Base-by-base conservation (phyloP, 805 yeast genomes). In the Candida xyloterini region DNA sequence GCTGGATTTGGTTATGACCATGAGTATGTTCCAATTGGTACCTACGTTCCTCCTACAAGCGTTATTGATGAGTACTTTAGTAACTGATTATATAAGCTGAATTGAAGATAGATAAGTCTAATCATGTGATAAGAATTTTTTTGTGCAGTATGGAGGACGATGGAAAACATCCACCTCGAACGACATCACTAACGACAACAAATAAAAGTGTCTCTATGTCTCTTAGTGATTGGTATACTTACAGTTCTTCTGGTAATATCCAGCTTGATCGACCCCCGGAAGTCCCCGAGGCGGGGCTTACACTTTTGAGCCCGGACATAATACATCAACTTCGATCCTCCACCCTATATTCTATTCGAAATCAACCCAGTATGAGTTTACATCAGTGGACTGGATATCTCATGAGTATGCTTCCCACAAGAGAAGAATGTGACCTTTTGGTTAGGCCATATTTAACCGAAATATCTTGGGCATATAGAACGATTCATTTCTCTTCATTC, bases 21-120 rank as follows among this genome's bases (percentile, higher is more conserved):
- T 24, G 55, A 48, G 13, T 69, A 68, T 44, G 47, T 50, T 3
- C 68, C 73, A 0, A 55, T 66, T 14, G 71, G 73, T 1, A 43
- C 20, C 4, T 35, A 28, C 10, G 27, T 15, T 6, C 15, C 16
- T 9, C 23, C 38, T 3, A 5, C 3, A n/a, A 35, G 38, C 22
- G 38, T 35, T 4, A 35, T 35, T 13, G 38, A 35, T 4, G 22
- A 33, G 25, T 33, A 33, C 24, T 32, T 11, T 10, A 22, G 14
- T 11, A 32, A 11, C 23, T 23, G 13, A 32, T 15, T 23, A 4
- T 14, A 30, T 18, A 30, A 18, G 20, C 20, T 18, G 20, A 18
- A 18, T 18, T 18, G 6, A 18, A 18, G 6, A 18, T 18, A 18
- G 20, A 18, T 18, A 18, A 18, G 20, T 6, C 20, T 18, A 5